Base-by-base conservation (phyloP, 2,329 filamentous ascomycete species). In the Thielaviopsis ethacetica region DNA sequence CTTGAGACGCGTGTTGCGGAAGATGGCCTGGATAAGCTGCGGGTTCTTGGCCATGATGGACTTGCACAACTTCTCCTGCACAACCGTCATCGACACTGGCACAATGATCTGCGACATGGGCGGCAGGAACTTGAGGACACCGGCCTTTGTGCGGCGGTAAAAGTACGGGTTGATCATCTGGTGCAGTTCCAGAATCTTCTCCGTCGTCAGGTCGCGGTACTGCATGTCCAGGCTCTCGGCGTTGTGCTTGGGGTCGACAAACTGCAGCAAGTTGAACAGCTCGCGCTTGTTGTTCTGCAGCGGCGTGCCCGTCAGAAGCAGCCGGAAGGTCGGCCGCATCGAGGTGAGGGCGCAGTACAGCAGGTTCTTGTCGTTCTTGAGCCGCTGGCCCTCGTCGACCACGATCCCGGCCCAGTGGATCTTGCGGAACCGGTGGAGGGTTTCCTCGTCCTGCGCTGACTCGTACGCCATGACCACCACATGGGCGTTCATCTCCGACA, bases 391-490 rank as follows among this genome's bases (percentile, higher is more conserved):
- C 72, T 98, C 93, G 66, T 98, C 93, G 0, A 97, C 88, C 15
- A 98, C 82, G 34, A 98, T 73, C 0, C 88, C 91, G 56, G 84
- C 82, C 93, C 93, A 98, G 50, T 82, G 83, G 22, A 95, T 81
- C 13, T 74, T 74, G 26, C 76, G 78, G 68, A 98, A 87, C 44
- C 85, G 79, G 10, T 68, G 71, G 59, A 77, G 80, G 49, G 83
- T 85, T 56, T 77, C 78, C 5, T 85, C 80, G 63, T 95, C 89
- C 47, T 85, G 77, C 41, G 89, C 88, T 9, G 89, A 86, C 67
- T 97, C 91, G 66, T 95, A 98, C 0, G 91, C 97, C 68, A 93
- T 95, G 65, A 98, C 85, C 0, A 98, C 89, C 21, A 96, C 81
- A 66, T 98, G 91, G 30, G 89, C 91, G 65, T 84, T 85, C 68